Base-by-base conservation (phyloP, 1,284 basidiomycete genomes). In the Salmacisia buchloeana region DNA sequence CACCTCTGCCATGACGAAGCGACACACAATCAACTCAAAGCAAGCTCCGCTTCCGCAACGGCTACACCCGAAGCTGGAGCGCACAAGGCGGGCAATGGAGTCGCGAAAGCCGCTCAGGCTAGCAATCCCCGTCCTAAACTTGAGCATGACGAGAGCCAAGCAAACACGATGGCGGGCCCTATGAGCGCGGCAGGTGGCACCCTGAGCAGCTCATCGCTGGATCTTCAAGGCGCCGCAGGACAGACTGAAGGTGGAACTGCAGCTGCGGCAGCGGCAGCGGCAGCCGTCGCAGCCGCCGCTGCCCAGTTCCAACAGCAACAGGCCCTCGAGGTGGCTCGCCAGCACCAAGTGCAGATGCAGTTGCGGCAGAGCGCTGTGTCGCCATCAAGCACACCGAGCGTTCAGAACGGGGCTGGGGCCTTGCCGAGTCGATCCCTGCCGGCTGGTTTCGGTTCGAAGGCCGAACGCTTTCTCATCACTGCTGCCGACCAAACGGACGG, bases 401-500 rank as follows among this genome's bases (percentile, higher is more conserved):
- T 12, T 25, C 34, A 12, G 9, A 5, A 38, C 23, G 25, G 15
- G 27, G 29, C 7, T 10, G 18, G 38, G 23, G 43, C 4, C 38
- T 43, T 3, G 6, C 7, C 25, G 49, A 7, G 56, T 60, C 38
- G 67, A 62, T 0, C 65, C 67, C 34, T 69, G 70, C 57, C 64
- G 64, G 4, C 67, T 67, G 69, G 66, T 7, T 64, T 68, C 18
- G 64, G 67, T 2, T 59, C 63, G 25, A 81, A 81, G 49, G 79
- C 80, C 18, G 93, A 97, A 78, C 86, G 85, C 46, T 97, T 96
- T 81, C 84, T 97, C 71, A 84, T 97, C 35, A 96, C 92, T 0
- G 94, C 94, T 1, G 94, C 94, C 0, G 94, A 97, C 80, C 94
- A 97, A 77, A 91, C 91, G 54, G 86, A 89, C 12, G 94, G 94